A percentile compares a stretch with the other conserved stretches of the same genome.
phyloP scores from a whole-genome alignment of 306 rosid species.

The Cyclanthera cordifolia region DNA sequence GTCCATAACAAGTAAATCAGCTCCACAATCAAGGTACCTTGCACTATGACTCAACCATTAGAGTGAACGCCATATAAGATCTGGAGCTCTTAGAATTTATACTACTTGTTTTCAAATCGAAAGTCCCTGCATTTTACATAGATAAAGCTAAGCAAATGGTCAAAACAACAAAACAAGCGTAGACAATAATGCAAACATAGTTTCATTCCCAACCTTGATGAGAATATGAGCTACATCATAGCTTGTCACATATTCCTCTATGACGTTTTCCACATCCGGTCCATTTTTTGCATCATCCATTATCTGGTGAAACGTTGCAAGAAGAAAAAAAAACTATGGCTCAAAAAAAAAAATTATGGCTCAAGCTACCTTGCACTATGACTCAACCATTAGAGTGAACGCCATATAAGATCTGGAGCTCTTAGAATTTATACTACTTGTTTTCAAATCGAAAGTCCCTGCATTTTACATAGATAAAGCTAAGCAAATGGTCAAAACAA shows the following conservation, averaged over 20 bases:
- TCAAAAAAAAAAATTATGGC: too few species aligned
- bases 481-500: slow-evolving; percentile 4
- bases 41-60: slow-evolving; percentile 79
- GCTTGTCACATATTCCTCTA: slow-evolving; percentile 85
- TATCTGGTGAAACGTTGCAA: slow-evolving; percentile 40
- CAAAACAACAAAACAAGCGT: not conserved
- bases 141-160: slow-evolving; percentile 8
- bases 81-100: slow-evolving; percentile 83
- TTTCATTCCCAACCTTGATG: slow-evolving; percentile 47
- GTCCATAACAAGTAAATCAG: not conserved
- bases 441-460: slow-evolving; percentile 97
- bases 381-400: slow-evolving; percentile 69
- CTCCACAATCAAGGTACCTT: slow-evolving; percentile 42
- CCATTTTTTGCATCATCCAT: slow-evolving; percentile 65
- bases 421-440: slow-evolving; percentile 72
- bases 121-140: slow-evolving; percentile 58
- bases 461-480: slow-evolving; percentile 19
- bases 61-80: slow-evolving; percentile 75
- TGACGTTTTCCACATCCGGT: slow-evolving; percentile 57
- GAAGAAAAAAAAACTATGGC: too few species aligned
- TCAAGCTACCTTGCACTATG: too few species aligned
- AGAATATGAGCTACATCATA: slow-evolving; percentile 79
- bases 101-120: slow-evolving; percentile 84
- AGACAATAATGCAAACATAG: too few species aligned
- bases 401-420: slow-evolving; percentile 86